A percentile compares a stretch with the other conserved stretches of the same genome.
phyloP scores from a whole-genome alignment of 2,329 filamentous ascomycete species.

The Gaeumannomyces tritici region DNA sequence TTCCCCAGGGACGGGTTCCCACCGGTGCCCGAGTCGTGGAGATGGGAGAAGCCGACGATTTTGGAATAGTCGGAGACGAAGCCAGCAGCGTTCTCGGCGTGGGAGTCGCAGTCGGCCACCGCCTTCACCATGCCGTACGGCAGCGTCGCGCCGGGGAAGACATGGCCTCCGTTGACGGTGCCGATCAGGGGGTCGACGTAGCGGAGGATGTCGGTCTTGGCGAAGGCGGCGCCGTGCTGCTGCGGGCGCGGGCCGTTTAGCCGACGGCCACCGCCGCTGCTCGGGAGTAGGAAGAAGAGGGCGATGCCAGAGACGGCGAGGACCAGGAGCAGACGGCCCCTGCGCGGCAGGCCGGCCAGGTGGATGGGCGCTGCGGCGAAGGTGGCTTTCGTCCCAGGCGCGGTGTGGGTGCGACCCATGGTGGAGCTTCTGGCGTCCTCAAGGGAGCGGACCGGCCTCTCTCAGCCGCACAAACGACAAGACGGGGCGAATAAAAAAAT shows the following conservation, averaged over 20 bases:
- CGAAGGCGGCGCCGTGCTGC: neutral
- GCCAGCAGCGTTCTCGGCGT: too few relatives aligned
- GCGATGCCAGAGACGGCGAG: neutral
- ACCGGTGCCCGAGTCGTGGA: constrained; percentile 20
- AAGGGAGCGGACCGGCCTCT: neutral
- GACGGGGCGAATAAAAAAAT: neutral
- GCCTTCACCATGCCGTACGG: constrained; percentile 20
- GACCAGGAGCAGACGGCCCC: neutral
- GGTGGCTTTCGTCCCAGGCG: neutral
- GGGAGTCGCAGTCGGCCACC: constrained; percentile 14
- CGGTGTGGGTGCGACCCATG: neutral
- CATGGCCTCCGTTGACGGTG: constrained; percentile 18
- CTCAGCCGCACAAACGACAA: neutral
- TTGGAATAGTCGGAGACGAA: neutral
- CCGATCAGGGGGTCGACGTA: constrained; percentile 17
- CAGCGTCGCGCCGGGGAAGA: constrained; percentile 18
- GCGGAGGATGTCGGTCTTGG: constrained; percentile 8
- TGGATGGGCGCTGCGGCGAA: neutral
- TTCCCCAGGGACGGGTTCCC: constrained; percentile 21
- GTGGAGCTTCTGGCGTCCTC: neutral
- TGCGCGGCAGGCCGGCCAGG: neutral
- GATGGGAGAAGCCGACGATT: constrained; percentile 21
- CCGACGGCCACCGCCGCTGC: too few relatives aligned
- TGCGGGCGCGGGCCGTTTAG: neutral
- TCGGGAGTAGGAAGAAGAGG: neutral